Percentiles rank a stretch among this genome's conserved stretches.
Conservation (phyloP, 2,329 filamentous ascomycete genomes). For the Penicillium sp. region DNA sequence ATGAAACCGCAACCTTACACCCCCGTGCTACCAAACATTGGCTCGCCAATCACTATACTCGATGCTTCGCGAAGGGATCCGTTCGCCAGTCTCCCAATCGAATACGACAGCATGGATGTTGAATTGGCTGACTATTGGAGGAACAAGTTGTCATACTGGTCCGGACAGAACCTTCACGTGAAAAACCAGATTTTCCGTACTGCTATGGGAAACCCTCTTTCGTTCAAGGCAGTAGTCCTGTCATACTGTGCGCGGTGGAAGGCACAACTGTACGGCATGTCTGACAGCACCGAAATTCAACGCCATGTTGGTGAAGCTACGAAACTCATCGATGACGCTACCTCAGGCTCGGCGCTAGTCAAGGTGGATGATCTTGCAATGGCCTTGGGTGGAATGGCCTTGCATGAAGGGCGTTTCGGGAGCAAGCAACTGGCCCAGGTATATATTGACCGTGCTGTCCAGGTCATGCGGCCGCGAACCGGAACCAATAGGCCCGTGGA, state of each 20-base stretch:
- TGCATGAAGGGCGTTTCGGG: conserved; percentile 36
- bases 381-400: conserved; percentile 30
- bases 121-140: conserved; percentile 32
- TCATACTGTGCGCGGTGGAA: conserved; percentile 34
- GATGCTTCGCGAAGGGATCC: conserved; percentile 28
- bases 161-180: conserved; percentile 33
- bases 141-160: conserved; percentile 35
- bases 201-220: conserved; percentile 28
- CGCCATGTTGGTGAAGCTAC: conserved; percentile 23
- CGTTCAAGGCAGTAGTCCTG: conserved; percentile 33
- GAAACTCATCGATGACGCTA: conserved; percentile 24
- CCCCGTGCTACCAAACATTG: conserved; percentile 3
- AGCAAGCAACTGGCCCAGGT: conserved; percentile 20
- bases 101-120: conserved; percentile 21
- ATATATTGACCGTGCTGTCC: conserved; percentile 27
- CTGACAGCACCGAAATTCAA: conserved; percentile 21
- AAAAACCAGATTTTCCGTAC: conserved; percentile 31
- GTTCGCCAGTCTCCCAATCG: conserved; percentile 25
- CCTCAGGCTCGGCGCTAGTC: conserved; percentile 15
- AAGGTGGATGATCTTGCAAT: conserved; percentile 27
- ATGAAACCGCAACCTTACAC: conserved; percentile 10
- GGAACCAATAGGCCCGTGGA: conserved; percentile 21
- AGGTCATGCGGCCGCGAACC: conserved; percentile 25
- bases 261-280: conserved; percentile 20
- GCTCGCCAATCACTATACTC: conserved; percentile 22